Conservation (phyloP, 2,329 filamentous ascomycete genomes). For the Ascomycota sp. region DNA sequence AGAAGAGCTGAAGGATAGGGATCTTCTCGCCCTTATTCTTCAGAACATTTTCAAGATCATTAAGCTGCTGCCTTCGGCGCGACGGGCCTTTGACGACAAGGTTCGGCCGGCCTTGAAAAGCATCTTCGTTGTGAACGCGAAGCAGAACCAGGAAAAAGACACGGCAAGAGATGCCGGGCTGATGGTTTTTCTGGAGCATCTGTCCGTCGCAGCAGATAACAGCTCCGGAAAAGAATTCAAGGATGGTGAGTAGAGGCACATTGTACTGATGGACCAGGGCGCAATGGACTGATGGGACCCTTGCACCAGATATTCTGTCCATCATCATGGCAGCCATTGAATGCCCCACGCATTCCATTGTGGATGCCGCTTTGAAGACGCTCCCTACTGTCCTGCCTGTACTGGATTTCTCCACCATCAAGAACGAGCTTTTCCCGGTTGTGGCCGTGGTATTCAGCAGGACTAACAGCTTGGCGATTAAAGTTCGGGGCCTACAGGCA, state of each 20-base stretch:
- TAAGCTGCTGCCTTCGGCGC: conserved; percentile 54
- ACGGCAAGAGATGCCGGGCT: conserved; percentile 70
- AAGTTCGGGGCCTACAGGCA: conserved; percentile 76
- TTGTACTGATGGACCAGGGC: no score
- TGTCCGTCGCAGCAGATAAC: conserved; percentile 55
- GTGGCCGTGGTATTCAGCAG: conserved; percentile 80
- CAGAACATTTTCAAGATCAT: conserved; percentile 88
- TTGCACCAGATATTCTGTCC: conserved; percentile 54
- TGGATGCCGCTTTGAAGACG: conserved; percentile 66
- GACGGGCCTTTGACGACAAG: conserved; percentile 62
- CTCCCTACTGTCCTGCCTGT: conserved; percentile 66
- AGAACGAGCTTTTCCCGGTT: conserved; percentile 88
- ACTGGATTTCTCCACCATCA: conserved; percentile 90
- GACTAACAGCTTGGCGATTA: conserved; percentile 85
- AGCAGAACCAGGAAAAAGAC: conserved; percentile 50
- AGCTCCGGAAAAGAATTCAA: conserved; percentile 86
- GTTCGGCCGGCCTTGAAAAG: conserved; percentile 72
- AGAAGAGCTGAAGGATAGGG: conserved; percentile 84
- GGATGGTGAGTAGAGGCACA: conserved; percentile 50
- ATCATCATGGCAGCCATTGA: conserved; percentile 70
- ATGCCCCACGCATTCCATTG: conserved; percentile 70
- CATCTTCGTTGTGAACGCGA: conserved; percentile 48
- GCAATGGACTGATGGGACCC: no score
- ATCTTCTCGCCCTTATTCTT: conserved; percentile 65
- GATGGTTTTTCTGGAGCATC: conserved; percentile 77